Base-by-base conservation (phyloP, 2,329 filamentous ascomycete species). In the Cadophora malorum region DNA sequence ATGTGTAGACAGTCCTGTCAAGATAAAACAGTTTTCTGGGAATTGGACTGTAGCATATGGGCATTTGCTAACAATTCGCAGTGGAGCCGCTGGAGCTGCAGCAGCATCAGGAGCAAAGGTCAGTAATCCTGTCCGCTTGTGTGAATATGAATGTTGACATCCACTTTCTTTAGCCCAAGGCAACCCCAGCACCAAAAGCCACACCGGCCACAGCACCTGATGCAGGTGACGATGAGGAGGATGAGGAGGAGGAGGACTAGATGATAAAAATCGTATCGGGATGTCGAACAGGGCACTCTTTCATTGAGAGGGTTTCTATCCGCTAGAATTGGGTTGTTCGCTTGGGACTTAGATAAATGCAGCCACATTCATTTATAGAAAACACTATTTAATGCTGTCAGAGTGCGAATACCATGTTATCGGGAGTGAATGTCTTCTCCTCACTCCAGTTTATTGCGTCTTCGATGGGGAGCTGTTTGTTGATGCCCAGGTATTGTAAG, bases 241-340 rank as follows among this genome's bases (percentile, higher is more conserved):
- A 58, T 6, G 55, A 59, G 56, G 55, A 58, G 4, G 55, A 59
- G 5, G 33, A 45, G 56, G 21, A 41, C 28, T 59, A 59, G 35
- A 59, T 59, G n/a, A 58, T 6, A 12, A 25, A 19, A 58, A 23
- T n/a, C 28, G 28, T 28, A 28, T 28, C 28, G 28, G 28, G 28
- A 28, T 28, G 3, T 28, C 28, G 28, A 4, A 9, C 9, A 38
- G 35, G 8, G 12, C 35, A 38, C 12, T 38, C 12, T 38, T 38
- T 38, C 28, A n/a, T 33, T 45, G 41, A 19, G 41, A 6, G 12
- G 41, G 6, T 45, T 45, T 45, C 41, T 45, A 14, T 45, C 41
- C 16, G 6, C 35, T 38, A 38, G 35, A 19, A 45, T 19, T 16
- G 41, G 12, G 3, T 45, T 45, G 4, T 28, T 53, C 23, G 14